phyloP scores from a whole-genome alignment of 139 green algal genomes.

The Chloropicon primus region DNA sequence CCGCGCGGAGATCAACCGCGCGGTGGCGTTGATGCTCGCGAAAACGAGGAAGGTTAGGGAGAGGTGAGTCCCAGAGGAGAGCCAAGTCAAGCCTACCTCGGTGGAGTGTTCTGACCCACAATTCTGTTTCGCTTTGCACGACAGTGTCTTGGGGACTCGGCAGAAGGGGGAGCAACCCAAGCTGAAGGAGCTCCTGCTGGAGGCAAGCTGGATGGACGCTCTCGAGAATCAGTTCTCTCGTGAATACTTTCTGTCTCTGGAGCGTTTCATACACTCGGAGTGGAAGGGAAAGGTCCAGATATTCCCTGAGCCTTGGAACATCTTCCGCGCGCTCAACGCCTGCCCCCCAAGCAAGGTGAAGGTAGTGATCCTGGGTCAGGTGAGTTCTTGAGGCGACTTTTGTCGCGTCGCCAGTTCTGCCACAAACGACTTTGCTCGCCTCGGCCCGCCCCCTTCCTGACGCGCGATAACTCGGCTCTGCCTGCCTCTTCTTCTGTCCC shows the following conservation, averaged over 20 bases:
- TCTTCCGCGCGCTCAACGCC: conserved; percentile 54
- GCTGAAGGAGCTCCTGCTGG: conserved; percentile 20
- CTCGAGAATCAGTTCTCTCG: conserved; percentile 2
- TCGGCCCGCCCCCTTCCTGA: not conserved
- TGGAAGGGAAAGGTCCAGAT: conserved; percentile 17
- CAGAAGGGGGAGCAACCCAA: not conserved
- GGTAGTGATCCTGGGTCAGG: conserved; percentile 74
- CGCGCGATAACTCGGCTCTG: conserved; percentile 21
- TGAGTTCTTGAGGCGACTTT: not conserved
- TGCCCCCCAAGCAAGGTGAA: conserved; percentile 10
- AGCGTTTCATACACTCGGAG: not conserved
- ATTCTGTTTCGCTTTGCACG: too few species aligned
- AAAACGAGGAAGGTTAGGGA: not conserved
- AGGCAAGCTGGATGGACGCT: conserved; percentile 7
- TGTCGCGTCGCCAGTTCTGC: not conserved
- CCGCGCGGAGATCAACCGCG: not conserved
- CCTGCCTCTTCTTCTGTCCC: not conserved
- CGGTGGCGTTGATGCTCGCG: not conserved
- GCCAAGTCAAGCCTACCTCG: too few species aligned
- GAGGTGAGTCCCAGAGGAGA: too few species aligned
- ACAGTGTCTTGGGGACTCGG: not conserved
- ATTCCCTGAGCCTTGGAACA: conserved; percentile 51
- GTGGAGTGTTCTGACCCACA: too few species aligned
- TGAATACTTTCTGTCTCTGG: not conserved
- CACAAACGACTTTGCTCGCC: not conserved